Percentiles rank a stretch among this genome's conserved stretches.
phyloP scores from a whole-genome alignment of 805 yeast genomes.

The Yamadazyma akitaensis region DNA sequence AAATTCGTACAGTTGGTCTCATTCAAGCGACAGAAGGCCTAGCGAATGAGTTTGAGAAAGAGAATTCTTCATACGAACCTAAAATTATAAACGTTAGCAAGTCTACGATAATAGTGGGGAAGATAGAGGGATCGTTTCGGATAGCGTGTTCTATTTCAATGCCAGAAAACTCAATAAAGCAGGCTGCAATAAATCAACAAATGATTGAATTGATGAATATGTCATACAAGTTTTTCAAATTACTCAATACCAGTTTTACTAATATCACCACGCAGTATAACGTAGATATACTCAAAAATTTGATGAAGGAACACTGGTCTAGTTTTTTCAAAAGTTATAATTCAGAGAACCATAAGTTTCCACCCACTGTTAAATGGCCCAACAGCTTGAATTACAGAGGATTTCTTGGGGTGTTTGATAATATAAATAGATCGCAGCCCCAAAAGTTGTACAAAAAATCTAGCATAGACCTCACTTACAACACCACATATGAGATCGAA shows the following conservation, averaged over 20 bases:
- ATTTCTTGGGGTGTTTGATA: constrained; percentile 29
- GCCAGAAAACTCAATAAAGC: constrained; percentile 13
- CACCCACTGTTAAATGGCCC: constrained; percentile 31
- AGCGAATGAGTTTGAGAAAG: constrained; percentile 20
- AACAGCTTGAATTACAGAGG: constrained; percentile 34
- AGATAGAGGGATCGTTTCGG: constrained; percentile 23
- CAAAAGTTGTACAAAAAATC: constrained; percentile 26
- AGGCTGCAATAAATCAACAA: constrained; percentile 24
- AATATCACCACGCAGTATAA: constrained; percentile 17
- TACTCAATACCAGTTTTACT: constrained; percentile 25
- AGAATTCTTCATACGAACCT: neutral
- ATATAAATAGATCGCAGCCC: neutral
- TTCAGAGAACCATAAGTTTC: constrained; percentile 17
- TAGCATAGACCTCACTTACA: constrained; percentile 18
- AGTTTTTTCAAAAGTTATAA: constrained; percentile 28
- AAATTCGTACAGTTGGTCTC: constrained; percentile 32
- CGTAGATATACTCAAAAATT: constrained; percentile 13
- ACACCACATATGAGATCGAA: constrained; percentile 19
- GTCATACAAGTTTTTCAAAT: constrained; percentile 24
- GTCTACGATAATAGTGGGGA: constrained; percentile 24
- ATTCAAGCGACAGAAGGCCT: constrained; percentile 35
- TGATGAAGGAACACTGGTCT: constrained; percentile 26
- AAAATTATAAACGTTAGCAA: constrained; percentile 22
- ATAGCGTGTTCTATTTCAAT: constrained; percentile 27
- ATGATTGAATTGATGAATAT: constrained; percentile 19